Percentiles rank a stretch among this genome's conserved stretches.
Evolutionary conservation across 305 asterid species (phyloP).

Genomic region (Euphrasia arctica): DNA sequence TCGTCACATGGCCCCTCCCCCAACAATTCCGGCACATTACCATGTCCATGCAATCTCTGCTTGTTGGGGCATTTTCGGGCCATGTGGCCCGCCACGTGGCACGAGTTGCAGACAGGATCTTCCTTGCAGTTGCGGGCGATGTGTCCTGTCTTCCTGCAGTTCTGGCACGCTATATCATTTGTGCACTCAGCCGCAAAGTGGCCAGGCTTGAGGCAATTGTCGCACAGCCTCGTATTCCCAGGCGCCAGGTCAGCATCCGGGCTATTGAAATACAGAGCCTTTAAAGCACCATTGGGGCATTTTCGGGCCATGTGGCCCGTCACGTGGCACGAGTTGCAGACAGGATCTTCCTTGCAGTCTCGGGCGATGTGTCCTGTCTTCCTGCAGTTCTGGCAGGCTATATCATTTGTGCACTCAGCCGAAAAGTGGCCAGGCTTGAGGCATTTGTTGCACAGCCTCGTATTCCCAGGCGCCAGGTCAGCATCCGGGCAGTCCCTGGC

Average conservation of each 20-base stretch:
- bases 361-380: conserved; percentile 38
- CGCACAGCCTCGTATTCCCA: too few species aligned
- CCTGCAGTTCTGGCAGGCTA: conserved; percentile 40
- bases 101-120: too few species aligned
- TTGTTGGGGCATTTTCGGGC: not conserved
- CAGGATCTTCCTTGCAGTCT: conserved; percentile 35
- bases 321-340: conserved; percentile 35
- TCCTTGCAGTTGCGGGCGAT: not conserved
- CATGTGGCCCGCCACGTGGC: too few species aligned
- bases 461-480: conserved; percentile 26
- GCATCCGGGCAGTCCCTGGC: conserved; percentile 39
- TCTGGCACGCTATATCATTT: conserved; percentile 37
- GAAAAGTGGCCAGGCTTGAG: conserved; percentile 39
- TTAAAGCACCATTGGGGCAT: conserved; percentile 22
- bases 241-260: too few species aligned
- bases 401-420: conserved; percentile 38
- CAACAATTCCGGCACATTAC: conserved; percentile 40
- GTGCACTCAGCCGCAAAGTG: too few species aligned
- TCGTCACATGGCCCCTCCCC: conserved; percentile 42
- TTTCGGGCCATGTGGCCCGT: conserved; percentile 33
- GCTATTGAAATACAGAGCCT: too few species aligned
- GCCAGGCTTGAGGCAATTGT: too few species aligned
- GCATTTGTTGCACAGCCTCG: conserved; percentile 39
- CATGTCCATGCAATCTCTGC: conserved; percentile 40
- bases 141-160: conserved; percentile 45